phyloP scores from a whole-genome alignment of 371 early-diverging fungal genomes.

The Phascolomyces articulosus region DNA sequence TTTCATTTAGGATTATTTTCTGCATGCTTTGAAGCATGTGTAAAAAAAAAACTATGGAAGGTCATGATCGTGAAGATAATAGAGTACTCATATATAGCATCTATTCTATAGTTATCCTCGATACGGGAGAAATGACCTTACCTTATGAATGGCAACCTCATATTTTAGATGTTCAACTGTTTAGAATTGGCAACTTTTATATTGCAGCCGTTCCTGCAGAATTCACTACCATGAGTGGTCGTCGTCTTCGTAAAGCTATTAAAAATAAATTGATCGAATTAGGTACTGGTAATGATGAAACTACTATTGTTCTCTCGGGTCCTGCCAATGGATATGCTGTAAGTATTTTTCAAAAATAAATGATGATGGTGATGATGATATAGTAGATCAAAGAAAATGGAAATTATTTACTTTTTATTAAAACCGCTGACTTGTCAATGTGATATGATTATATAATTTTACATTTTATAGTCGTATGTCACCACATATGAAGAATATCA shows the following conservation, averaged over 20 bases:
- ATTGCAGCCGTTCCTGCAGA: conserved; percentile 64
- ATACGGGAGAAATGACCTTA: conserved; percentile 59
- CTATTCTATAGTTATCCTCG: conserved; percentile 54
- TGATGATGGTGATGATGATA: too few relatives aligned
- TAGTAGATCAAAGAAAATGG: too few relatives aligned
- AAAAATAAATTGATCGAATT: conserved; percentile 40
- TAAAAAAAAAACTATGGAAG: too few relatives aligned
- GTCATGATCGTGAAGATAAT: too few relatives aligned
- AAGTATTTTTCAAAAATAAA: conserved; percentile 8
- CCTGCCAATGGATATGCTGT: conserved; percentile 57
- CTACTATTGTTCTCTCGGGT: conserved; percentile 57
- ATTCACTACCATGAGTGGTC: conserved; percentile 73
- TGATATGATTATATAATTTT: too few relatives aligned
- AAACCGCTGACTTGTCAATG: too few relatives aligned
- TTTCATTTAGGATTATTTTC: too few relatives aligned
- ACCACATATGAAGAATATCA: conserved; percentile 71
- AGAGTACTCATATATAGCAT: too few relatives aligned
- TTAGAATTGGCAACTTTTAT: conserved; percentile 58
- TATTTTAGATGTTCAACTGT: conserved; percentile 57
- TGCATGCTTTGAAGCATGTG: too few relatives aligned
- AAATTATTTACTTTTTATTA: too few relatives aligned
- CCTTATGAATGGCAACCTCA: conserved; percentile 63
- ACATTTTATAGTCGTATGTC: conserved; percentile 59
- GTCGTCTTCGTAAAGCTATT: conserved; percentile 53
- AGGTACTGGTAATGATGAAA: conserved; percentile 39